Conservation (phyloP, 1,284 basidiomycete species). For the Pseudozyma hubeiensis region DNA sequence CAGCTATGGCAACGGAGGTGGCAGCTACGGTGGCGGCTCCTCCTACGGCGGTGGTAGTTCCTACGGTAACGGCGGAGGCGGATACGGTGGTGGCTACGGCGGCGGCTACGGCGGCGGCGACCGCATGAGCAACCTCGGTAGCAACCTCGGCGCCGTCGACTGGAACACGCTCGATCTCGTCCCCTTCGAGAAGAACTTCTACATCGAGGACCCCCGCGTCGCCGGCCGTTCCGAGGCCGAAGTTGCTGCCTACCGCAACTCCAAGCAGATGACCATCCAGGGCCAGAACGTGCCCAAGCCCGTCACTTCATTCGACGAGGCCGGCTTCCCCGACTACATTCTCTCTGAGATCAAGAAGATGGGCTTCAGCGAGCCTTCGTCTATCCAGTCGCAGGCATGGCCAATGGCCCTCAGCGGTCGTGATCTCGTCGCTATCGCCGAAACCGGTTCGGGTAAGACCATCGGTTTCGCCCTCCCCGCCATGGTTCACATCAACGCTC, state of each 20-base stretch:
- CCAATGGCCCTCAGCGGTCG: slow-evolving; percentile 94
- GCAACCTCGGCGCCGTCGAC: slow-evolving; percentile 84
- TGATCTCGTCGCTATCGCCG: slow-evolving; percentile 93
- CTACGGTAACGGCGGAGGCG: slow-evolving; percentile 68
- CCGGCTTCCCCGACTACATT: slow-evolving; percentile 95
- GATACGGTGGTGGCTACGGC: slow-evolving; percentile 46
- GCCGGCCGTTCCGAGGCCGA: slow-evolving; percentile 83
- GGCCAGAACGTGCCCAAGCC: slow-evolving; percentile 89
- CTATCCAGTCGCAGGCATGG: slow-evolving; percentile 99
- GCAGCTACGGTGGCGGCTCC: slow-evolving; percentile 39
- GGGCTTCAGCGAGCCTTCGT: slow-evolving; percentile 87
- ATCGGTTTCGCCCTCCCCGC: slow-evolving; percentile 97
- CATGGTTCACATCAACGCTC: slow-evolving; percentile 99
- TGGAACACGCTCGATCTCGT: slow-evolving; percentile 80
- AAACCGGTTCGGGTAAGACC: slow-evolving; percentile 75
- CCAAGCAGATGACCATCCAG: slow-evolving; percentile 92
- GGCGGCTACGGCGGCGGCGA: slow-evolving; percentile 72
- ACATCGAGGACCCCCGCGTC: slow-evolving; percentile 90
- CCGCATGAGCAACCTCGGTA: slow-evolving; percentile 85
- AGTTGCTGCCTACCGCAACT: slow-evolving; percentile 84
- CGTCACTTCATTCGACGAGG: slow-evolving; percentile 90
- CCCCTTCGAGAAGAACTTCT: slow-evolving; percentile 88
- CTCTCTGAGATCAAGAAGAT: slow-evolving; percentile 91
- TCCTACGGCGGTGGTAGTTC: slow-evolving; percentile 49
- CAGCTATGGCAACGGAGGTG: slow-evolving; percentile 40